These are phyloP conservation scores for Corynespora cassiicola DNA, from an alignment of 2,329 filamentous ascomycete genomes.

Conservation along the genomic window DNA sequence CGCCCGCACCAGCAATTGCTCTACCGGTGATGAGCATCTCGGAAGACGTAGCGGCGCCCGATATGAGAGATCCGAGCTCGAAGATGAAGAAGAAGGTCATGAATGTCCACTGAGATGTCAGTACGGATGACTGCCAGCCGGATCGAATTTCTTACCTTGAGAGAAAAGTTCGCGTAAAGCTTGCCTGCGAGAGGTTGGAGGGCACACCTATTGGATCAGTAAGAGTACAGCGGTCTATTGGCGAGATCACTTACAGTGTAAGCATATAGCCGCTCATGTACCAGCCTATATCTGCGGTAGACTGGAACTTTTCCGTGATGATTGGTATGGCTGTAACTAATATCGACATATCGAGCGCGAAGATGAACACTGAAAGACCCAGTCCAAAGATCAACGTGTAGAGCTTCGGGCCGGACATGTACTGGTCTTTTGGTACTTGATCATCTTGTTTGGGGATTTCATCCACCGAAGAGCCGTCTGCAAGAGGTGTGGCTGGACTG, in stretches of 20 bases:
- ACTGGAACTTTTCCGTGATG: conserved; percentile 57
- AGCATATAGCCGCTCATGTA: conserved; percentile 50
- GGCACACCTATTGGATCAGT: conserved; percentile 16
- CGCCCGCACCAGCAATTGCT: conserved; percentile 55
- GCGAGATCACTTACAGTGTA: conserved; percentile 15
- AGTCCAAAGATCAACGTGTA: conserved; percentile 24
- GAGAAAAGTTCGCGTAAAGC: conserved; percentile 49
- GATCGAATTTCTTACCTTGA: conserved; percentile 37
- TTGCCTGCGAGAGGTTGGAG: conserved; percentile 49
- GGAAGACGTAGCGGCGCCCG: conserved; percentile 49
- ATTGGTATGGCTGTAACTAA: conserved; percentile 56
- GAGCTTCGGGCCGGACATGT: conserved; percentile 23
- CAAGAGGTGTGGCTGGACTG: not conserved
- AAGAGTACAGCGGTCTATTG: not conserved
- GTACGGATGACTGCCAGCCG: conserved; percentile 36
- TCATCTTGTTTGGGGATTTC: conserved; percentile 5
- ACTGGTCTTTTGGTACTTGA: conserved; percentile 14
- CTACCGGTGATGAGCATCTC: conserved; percentile 55
- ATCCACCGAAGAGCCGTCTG: conserved; percentile 8
- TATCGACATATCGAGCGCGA: conserved; percentile 36
- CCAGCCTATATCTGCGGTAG: conserved; percentile 57
- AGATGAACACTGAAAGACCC: conserved; percentile 22
- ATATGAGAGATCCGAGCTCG: conserved; percentile 55
- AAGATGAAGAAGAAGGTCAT: conserved; percentile 50
- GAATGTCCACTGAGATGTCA: conserved; percentile 30